Conservation (phyloP, 225 moss, liverwort and hornwort species). For the Lunularia cruciata region DNA sequence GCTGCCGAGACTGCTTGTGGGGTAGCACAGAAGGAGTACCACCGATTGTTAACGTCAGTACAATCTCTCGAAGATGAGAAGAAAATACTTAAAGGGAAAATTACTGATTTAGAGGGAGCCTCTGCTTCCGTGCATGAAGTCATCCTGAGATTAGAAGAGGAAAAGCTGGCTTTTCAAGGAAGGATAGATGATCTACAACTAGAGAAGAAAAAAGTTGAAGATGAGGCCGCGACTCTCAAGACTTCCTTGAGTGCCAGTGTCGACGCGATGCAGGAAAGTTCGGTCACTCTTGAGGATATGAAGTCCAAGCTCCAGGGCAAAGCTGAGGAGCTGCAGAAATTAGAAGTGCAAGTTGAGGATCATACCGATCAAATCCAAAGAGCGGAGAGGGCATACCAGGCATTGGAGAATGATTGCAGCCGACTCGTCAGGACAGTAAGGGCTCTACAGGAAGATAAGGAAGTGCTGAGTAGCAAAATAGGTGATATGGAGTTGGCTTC, state of each 20-base stretch:
- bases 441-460: slow-evolving; percentile 38
- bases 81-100: slow-evolving; percentile 20
- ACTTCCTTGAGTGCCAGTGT: slow-evolving; percentile 23
- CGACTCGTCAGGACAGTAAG: slow-evolving; percentile 20
- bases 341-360: slow-evolving; percentile 18
- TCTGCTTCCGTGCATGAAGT: slow-evolving; percentile 34
- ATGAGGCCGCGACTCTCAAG: slow-evolving; percentile 12
- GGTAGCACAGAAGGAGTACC: slow-evolving; percentile 25
- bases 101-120: slow-evolving; percentile 36
- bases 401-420: slow-evolving; percentile 26
- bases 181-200: slow-evolving; percentile 31
- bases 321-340: slow-evolving; percentile 25
- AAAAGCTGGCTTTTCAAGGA: slow-evolving; percentile 24
- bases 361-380: slow-evolving; percentile 24
- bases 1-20: slow-evolving; percentile 22
- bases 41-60: slow-evolving; percentile 10
- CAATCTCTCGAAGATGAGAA: slow-evolving; percentile 29
- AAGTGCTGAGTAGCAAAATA: slow-evolving; percentile 18
- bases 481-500: slow-evolving; percentile 23
- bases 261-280: slow-evolving; percentile 23
- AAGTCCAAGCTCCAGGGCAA: slow-evolving; percentile 22
- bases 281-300: slow-evolving; percentile 24
- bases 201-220: slow-evolving; percentile 16
- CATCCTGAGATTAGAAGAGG: slow-evolving; percentile 32
- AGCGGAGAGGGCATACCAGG: slow-evolving; percentile 21